Evolutionary conservation across 257 asterid species (phyloP).

Genomic region (Solanum gandarillasii): DNA sequence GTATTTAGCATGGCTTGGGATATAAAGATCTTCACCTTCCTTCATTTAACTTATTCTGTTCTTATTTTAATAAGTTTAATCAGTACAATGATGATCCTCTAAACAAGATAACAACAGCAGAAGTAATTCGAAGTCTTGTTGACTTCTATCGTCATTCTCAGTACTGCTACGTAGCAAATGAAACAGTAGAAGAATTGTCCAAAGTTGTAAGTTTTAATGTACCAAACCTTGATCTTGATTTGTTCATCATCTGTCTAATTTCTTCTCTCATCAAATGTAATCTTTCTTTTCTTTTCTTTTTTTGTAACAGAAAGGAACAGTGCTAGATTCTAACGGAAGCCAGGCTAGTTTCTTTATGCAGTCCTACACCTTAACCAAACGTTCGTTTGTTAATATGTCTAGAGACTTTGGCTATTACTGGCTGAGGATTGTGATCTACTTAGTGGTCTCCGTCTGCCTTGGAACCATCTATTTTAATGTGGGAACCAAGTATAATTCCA

Average conservation of each 20-base stretch:
- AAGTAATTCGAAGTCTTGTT: constrained; percentile 55
- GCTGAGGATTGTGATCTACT: constrained; percentile 81
- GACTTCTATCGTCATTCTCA: constrained; percentile 59
- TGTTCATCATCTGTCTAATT: background rate
- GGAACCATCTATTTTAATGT: constrained; percentile 86
- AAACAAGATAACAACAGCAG: constrained; percentile 68
- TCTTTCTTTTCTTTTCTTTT: background rate
- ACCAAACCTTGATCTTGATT: background rate
- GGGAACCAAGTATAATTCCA: constrained; percentile 82
- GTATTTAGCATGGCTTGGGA: background rate
- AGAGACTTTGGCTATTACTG: constrained; percentile 99
- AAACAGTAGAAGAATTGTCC: constrained; percentile 80
- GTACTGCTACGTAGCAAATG: constrained; percentile 40
- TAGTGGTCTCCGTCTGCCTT: constrained; percentile 86
- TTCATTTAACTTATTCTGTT: background rate
- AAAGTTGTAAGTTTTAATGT: constrained; percentile 49
- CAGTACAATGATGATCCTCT: constrained; percentile 77
- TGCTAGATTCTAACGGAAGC: constrained; percentile 85
- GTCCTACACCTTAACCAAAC: constrained; percentile 68
- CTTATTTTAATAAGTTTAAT: constrained; percentile 34
- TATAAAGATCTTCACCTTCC: background rate
- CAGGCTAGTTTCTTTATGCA: constrained; percentile 97
- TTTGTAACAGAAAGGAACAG: constrained; percentile 72
- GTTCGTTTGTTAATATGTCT: constrained; percentile 90
- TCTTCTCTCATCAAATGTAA: background rate